Conservation (phyloP, 2,329 filamentous ascomycete species). For the Paecilomyces formosus region DNA sequence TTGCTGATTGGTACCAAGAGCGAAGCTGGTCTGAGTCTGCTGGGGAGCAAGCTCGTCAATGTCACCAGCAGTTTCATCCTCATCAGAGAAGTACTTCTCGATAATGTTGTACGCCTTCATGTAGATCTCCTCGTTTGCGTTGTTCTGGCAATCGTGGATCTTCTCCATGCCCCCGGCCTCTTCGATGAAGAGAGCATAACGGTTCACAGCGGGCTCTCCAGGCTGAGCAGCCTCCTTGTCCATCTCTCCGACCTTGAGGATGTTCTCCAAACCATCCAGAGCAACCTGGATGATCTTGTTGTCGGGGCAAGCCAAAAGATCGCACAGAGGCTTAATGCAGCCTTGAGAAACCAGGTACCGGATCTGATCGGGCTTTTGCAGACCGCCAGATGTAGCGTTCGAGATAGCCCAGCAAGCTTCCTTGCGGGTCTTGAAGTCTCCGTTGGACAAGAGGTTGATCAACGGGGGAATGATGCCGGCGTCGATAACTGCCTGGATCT, state of each 20-base stretch:
- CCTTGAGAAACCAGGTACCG: slow-evolving; percentile 87
- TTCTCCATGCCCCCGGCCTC: slow-evolving; percentile 99
- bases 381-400: slow-evolving; percentile 92
- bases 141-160: slow-evolving; percentile 99
- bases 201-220: slow-evolving; percentile 61
- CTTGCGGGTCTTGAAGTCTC: slow-evolving; percentile 98
- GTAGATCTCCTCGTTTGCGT: slow-evolving; percentile 99
- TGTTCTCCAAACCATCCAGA: slow-evolving; percentile 95
- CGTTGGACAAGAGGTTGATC: slow-evolving; percentile 91
- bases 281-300: slow-evolving; percentile 99
- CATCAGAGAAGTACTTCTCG: slow-evolving; percentile 99
- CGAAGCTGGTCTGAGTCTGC: slow-evolving; percentile 69
- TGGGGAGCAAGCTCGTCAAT: slow-evolving; percentile 73
- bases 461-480: slow-evolving; percentile 94
- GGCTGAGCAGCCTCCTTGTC: slow-evolving; percentile 75
- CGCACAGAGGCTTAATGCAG: slow-evolving; percentile 95
- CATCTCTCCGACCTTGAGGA: slow-evolving; percentile 97
- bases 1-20: slow-evolving; percentile 55
- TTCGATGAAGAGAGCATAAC: slow-evolving; percentile 95
- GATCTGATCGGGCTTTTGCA: slow-evolving; percentile 98
- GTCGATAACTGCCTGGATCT: slow-evolving; percentile 95
- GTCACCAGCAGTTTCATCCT: slow-evolving; percentile 72
- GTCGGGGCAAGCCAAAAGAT: slow-evolving; percentile 89
- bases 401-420: slow-evolving; percentile 99
- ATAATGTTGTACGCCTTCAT: slow-evolving; percentile 99